Evolutionary conservation across 768 basidiomycete species (phyloP).

Genomic region (Astraeus odoratus): DNA sequence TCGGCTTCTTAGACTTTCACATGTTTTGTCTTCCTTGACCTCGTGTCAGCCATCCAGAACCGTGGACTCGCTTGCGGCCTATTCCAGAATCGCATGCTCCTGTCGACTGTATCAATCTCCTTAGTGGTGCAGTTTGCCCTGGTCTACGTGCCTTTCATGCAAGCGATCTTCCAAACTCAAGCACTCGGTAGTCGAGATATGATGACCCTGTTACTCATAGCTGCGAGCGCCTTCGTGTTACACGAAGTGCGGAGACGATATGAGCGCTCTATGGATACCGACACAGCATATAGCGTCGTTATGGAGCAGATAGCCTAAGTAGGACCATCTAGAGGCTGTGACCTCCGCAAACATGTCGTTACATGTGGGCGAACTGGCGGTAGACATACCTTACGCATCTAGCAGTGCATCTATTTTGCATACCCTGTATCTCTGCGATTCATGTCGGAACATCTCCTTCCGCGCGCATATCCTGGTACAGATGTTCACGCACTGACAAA

Average conservation of each 20-base stretch:
- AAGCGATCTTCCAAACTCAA: conserved; percentile 90
- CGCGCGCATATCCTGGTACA: too few relatives aligned
- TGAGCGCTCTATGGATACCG: conserved; percentile 57
- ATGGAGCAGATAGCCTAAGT: conserved; percentile 61
- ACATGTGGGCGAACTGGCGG: too few relatives aligned
- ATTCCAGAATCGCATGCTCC: conserved; percentile 81
- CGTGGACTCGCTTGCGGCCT: conserved; percentile 84
- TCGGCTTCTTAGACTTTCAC: conserved; percentile 78
- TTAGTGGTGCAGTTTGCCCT: conserved; percentile 78
- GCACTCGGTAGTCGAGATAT: conserved; percentile 66
- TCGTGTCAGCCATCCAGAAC: conserved; percentile 91
- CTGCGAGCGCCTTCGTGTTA: conserved; percentile 51
- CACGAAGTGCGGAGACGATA: conserved; percentile 78
- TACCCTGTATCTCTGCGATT: too few relatives aligned
- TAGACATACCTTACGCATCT: too few relatives aligned
- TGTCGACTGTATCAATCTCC: conserved; percentile 82
- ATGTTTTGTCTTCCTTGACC: conserved; percentile 94
- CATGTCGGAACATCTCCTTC: too few relatives aligned
- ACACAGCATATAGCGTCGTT: conserved; percentile 41
- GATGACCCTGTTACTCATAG: conserved; percentile 60
- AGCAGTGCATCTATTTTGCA: too few relatives aligned
- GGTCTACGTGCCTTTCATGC: conserved; percentile 88
- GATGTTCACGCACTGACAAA: too few relatives aligned
- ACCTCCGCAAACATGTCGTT: too few relatives aligned
- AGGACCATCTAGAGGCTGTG: too few relatives aligned